These are phyloP conservation scores for Coprinellus micaceus DNA, from an alignment of 768 basidiomycete genomes.

Conservation along the genomic window DNA sequence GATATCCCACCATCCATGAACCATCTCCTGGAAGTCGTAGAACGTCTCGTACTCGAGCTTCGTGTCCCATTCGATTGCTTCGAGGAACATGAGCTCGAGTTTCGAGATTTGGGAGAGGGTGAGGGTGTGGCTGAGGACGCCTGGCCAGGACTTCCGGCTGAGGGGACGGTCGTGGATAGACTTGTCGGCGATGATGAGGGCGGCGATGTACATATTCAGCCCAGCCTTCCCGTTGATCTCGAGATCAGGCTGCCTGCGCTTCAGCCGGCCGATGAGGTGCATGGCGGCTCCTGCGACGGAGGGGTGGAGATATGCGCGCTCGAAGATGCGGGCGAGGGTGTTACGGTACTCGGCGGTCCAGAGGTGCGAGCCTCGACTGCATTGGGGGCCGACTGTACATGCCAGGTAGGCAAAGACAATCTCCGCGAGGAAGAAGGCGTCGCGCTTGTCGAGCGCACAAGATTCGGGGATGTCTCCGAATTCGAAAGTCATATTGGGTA, in stretches of 20 bases:
- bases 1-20: background rate
- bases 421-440: background rate
- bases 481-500: too few relatives aligned
- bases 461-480: too few relatives aligned
- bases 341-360: background rate
- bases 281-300: background rate
- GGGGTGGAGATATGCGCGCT: slow-evolving; percentile 4
- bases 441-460: too few relatives aligned
- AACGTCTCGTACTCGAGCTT: background rate
- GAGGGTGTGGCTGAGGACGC: background rate
- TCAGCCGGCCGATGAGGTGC: slow-evolving; percentile 3
- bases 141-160: background rate
- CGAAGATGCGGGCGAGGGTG: slow-evolving; percentile 2
- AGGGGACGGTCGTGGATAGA: slow-evolving; percentile 1
- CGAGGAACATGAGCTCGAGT: slow-evolving; percentile 1
- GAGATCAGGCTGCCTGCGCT: slow-evolving; percentile 1
- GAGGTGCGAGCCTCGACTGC: background rate
- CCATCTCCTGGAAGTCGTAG: slow-evolving; percentile 4
- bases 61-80: slow-evolving; percentile 2
- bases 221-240: slow-evolving; percentile 1
- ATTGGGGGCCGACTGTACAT: background rate
- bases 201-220: slow-evolving; percentile 6
- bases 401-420: background rate
- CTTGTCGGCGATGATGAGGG: slow-evolving; percentile 7
- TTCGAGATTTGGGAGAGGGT: background rate